Evolutionary conservation across 768 basidiomycete species (phyloP), one percentile per base, ranked within the genome.

Genomic region (Podaxis mareebaensis): DNA sequence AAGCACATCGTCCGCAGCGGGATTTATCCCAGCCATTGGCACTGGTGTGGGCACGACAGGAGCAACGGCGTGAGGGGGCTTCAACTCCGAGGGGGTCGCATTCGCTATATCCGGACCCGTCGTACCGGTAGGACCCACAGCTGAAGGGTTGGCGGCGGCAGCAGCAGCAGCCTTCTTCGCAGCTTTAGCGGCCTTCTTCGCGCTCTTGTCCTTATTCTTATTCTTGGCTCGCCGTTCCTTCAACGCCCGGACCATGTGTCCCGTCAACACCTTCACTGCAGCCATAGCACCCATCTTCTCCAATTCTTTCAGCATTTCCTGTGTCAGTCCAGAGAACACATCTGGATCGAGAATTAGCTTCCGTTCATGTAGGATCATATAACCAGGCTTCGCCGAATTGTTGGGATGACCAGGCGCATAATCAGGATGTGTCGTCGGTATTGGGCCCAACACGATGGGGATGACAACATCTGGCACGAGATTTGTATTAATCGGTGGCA

Each of bases 331-430:
- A 8, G 89, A 83, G 71, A 97, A 97, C 38, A 96, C 89, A 22
- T 83, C 81, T 2, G 95, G 95, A 69, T 93, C 91, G 40, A 97
- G 85, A 61, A 94, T 85, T 22, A 97, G 83, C 33, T 85, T 89
- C 58, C 92, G 89, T 67, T 94, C 89, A 66, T 96, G 93, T 12
- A 96, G 77, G 24, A 93, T 85, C 79, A 97, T 93, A 36, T 83
- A 84, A 2, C 83, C 82, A 68, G 83, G 78, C 64, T 82, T 83
- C 11, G 74, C 78, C 1, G 81, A 81, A 58, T 85, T 82, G 61
- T 84, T 78, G 63, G 69, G 80, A 66, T 72, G 83, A 65, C 71
- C 75, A 39, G 74, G 83, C 40, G 72, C 80, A 75, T 78, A 81
- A 69, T 75, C 83, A 13, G 88, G 81, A 66, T 88, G 87, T 20